A percentile compares a stretch with the other conserved stretches of the same genome.
Conservation (phyloP, 768 basidiomycete species). For the Kwoniella bestiolae region DNA sequence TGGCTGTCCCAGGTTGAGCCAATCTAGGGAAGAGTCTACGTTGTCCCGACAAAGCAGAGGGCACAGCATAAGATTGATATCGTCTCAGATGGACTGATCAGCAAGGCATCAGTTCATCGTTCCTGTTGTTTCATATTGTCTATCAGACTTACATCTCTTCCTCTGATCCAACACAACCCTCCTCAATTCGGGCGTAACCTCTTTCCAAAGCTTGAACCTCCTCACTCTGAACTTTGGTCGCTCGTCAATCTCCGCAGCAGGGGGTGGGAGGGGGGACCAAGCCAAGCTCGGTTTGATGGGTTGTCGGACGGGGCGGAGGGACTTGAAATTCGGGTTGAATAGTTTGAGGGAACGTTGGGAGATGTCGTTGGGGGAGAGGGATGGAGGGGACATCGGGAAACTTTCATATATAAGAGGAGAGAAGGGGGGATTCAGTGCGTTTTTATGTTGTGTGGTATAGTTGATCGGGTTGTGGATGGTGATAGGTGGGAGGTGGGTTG, state of each 20-base stretch:
- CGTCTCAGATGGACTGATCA: slow-evolving; percentile 16
- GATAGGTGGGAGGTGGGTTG: neutral
- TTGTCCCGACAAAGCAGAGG: neutral
- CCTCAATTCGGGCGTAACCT: slow-evolving; percentile 10
- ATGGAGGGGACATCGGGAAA: neutral
- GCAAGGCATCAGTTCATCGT: neutral
- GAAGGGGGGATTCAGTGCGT: neutral
- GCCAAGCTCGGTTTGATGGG: slow-evolving; percentile 14
- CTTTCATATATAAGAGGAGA: no score
- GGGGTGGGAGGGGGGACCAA: slow-evolving; percentile 16
- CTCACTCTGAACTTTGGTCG: slow-evolving; percentile 6
- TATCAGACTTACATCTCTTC: slow-evolving; percentile 29
- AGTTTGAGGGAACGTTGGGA: slow-evolving; percentile 15
- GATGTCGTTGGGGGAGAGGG: slow-evolving; percentile 1
- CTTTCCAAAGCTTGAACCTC: slow-evolving; percentile 21
- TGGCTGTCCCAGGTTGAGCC: neutral
- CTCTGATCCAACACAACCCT: slow-evolving; percentile 16
- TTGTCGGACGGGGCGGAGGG: slow-evolving; percentile 4
- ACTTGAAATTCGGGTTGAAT: slow-evolving; percentile 14
- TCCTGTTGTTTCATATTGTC: no score
- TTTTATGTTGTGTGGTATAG: neutral
- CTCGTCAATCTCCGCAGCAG: slow-evolving; percentile 25
- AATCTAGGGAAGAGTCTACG: neutral
- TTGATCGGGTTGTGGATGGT: neutral
- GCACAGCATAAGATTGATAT: slow-evolving; percentile 21